Evolutionary conservation across 148 eudicot genomes (phyloP), one percentile per base, ranked within the genome.

Genomic region (Euryodendron excelsum): DNA sequence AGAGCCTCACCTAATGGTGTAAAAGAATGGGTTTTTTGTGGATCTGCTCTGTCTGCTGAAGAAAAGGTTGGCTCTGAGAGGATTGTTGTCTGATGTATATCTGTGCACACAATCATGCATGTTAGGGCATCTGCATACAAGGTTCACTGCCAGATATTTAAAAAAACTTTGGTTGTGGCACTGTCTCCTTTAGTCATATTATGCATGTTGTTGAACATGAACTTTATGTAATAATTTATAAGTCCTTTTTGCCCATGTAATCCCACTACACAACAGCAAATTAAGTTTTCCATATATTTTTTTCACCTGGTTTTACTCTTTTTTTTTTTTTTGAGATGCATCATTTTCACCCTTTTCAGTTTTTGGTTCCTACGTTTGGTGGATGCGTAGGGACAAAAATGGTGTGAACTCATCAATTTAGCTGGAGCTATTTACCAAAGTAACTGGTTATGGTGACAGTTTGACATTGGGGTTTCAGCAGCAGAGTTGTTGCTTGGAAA

Each of bases 1-100:
- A 83, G 80, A 52, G 67, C 73, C 53, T 78, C 85, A 17, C 71
- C 82, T 69, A 34, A 69, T 77, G 90, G 82, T 67, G 82, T 79
- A 36, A 81, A 87, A 77, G 79, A 85, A 36, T 90, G 89, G 99
- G 83, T 89, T 72, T 85, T 93, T 2, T 95, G 99, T 82, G 97
- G 93, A 68, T 95, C 99, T 81, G 92, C 96, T 50, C 85, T 93
- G 28, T 93, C 97, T 64, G 73, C 85, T 3, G 89, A 91, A 74
- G 92, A 95, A 56, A 93, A 93, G 99, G 99, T 95, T 76, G 62
- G 85, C 80, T 58, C 69, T 28, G n/a, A 55, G 5, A 31, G 36
- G 56, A 59, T 59, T n/a, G 39, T 37, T 47, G 3, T 20, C 36
- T 64, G 10, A 10, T 65, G 52, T 37, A 8, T 44, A 60, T 17